These are phyloP conservation scores for Tylopilus rubrobrunneus DNA, from an alignment of 768 basidiomycete genomes.

Conservation along the genomic window DNA sequence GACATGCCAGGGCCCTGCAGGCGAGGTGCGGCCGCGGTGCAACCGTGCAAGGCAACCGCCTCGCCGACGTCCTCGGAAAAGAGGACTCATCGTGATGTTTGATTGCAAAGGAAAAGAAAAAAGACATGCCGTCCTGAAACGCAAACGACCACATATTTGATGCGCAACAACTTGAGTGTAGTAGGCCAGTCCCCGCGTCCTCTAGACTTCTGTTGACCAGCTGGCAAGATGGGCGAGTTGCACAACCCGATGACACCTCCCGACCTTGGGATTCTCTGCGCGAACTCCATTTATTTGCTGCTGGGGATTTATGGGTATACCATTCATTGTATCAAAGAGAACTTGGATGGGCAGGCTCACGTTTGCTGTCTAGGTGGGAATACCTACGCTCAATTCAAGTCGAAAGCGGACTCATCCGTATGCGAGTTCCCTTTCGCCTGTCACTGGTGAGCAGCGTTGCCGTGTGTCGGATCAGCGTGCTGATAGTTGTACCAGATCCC, in stretches of 20 bases:
- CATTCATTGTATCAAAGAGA: not conserved
- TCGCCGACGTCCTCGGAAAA: not conserved
- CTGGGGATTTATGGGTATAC: slow-evolving; percentile 22
- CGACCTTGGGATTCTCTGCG: not conserved
- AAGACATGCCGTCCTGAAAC: not conserved
- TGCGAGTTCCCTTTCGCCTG: slow-evolving; percentile 12
- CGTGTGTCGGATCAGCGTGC: not conserved
- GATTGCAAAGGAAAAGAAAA: not conserved
- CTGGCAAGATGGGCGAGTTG: not conserved
- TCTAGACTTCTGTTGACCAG: not conserved
- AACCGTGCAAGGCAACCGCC: not conserved
- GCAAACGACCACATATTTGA: not conserved
- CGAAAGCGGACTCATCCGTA: slow-evolving; percentile 13
- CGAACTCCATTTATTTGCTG: slow-evolving; percentile 6
- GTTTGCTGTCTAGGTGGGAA: slow-evolving; percentile 17
- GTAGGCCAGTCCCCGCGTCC: not conserved
- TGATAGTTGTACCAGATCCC: slow-evolving; percentile 13
- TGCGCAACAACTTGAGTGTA: too few species aligned
- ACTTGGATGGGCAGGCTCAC: not conserved
- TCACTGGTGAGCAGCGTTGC: slow-evolving; percentile 15
- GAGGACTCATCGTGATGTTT: not conserved
- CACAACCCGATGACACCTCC: not conserved
- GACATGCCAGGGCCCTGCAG: not conserved
- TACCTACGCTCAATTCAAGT: slow-evolving; percentile 13
- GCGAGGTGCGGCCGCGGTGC: not conserved